Percentiles rank a stretch among this genome's conserved stretches.
Evolutionary conservation across 305 asterid genomes (phyloP).

Genomic region (Fraxinus xanthoxyloides): DNA sequence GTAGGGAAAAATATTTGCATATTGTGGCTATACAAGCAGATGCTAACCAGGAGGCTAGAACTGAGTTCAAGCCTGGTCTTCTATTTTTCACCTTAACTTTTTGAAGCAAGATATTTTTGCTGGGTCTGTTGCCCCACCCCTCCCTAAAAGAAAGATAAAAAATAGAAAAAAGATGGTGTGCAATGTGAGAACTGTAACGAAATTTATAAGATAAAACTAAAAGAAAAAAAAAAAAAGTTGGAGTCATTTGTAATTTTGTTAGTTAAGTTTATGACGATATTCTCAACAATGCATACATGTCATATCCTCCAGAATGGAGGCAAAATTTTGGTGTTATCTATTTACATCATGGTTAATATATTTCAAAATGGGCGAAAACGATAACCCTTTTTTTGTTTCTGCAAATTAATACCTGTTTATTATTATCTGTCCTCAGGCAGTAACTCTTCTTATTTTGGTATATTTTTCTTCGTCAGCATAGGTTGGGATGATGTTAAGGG

Average conservation of each 20-base stretch:
- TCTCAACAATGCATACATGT: neutral
- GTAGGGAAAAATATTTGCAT: neutral
- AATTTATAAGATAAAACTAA: neutral
- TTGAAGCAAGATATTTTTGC: neutral
- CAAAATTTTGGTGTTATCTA: neutral
- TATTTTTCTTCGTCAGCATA: conserved; percentile 83
- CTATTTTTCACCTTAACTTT: neutral
- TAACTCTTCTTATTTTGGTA: conserved; percentile 32
- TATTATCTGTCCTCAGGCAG: conserved; percentile 13
- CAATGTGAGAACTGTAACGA: neutral
- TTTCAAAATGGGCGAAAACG: neutral
- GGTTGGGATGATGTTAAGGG: conserved; percentile 96
- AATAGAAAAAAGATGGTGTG: neutral
- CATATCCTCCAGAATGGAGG: neutral
- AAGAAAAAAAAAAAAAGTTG: neutral
- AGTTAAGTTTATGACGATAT: neutral
- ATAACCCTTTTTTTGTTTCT: neutral
- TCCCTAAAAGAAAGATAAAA: neutral
- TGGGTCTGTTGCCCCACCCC: neutral
- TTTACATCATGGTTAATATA: neutral
- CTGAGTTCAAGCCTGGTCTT: neutral
- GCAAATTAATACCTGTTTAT: neutral
- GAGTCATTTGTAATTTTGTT: neutral
- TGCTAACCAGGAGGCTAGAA: neutral
- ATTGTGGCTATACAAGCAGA: neutral